Percentiles rank a stretch among this genome's conserved stretches.
phyloP scores from a whole-genome alignment of 805 yeast species.

The Lipomyces yamanashiensis region DNA sequence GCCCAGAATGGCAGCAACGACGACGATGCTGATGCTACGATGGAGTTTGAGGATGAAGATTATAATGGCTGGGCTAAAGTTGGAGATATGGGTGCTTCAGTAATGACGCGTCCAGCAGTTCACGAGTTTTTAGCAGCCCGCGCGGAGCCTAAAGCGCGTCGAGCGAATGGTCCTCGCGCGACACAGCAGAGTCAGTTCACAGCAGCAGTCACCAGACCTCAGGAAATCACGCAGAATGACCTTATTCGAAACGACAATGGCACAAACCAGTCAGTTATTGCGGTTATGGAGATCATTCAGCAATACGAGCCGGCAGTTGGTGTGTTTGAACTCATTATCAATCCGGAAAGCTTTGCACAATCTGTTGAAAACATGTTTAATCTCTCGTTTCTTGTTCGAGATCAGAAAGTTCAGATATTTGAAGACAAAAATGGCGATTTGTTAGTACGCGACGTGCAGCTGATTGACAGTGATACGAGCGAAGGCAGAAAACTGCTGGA shows the following conservation, averaged over 20 bases:
- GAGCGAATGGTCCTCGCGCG: conserved; percentile 9
- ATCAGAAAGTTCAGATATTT: conserved; percentile 64
- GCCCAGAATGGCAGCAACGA: conserved; percentile 8
- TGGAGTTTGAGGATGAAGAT: conserved; percentile 22
- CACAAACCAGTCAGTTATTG: conserved; percentile 24
- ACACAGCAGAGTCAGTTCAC: conserved; percentile 10
- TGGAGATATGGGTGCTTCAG: conserved; percentile 25
- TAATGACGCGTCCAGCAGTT: conserved; percentile 17
- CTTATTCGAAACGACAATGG: conserved; percentile 22
- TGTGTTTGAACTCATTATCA: conserved; percentile 67
- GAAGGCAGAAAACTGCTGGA: not conserved
- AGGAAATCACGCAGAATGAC: conserved; percentile 15
- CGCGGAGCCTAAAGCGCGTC: conserved; percentile 17
- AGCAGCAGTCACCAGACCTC: conserved; percentile 9
- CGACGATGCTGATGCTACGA: conserved; percentile 12
- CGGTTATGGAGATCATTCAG: conserved; percentile 19
- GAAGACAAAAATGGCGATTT: conserved; percentile 46
- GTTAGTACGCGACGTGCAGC: conserved; percentile 38
- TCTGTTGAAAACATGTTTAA: conserved; percentile 84
- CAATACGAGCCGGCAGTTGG: conserved; percentile 50
- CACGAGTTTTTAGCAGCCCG: conserved; percentile 26
- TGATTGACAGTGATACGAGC: conserved; percentile 11
- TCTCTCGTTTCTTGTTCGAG: conserved; percentile 77
- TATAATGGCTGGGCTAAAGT: conserved; percentile 23
- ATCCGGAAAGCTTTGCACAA: conserved; percentile 77